Evolutionary conservation across 1,139 yeast species (phyloP).

Genomic region (Nakaseomyces uthaithaninus): DNA sequence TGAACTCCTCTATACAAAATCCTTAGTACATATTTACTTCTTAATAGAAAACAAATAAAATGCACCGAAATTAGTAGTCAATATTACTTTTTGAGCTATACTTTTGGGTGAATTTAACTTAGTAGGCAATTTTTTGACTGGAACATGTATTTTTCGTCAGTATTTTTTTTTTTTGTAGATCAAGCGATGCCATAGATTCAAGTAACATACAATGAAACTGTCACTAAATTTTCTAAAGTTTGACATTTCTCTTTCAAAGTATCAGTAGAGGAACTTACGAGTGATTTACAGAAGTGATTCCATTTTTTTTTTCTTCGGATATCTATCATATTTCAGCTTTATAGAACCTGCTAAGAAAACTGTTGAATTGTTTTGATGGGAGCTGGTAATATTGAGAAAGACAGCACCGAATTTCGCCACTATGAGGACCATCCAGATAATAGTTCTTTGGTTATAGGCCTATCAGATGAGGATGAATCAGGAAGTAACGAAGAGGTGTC

Average conservation of each 20-base stretch:
- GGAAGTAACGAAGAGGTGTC: constrained; percentile 6
- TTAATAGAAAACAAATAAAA: no score
- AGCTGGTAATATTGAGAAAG: neutral
- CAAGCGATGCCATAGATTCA: neutral
- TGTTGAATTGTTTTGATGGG: neutral
- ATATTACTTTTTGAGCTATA: no score
- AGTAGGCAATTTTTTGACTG: neutral
- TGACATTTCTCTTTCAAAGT: no score
- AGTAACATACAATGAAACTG: no score
- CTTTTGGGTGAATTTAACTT: no score
- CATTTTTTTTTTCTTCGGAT: neutral
- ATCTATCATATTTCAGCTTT: neutral
- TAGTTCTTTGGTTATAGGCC: constrained; percentile 12
- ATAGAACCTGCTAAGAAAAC: neutral
- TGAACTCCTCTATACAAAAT: constrained; percentile 10
- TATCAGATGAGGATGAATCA: constrained; percentile 11
- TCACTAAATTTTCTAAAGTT: no score
- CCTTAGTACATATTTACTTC: no score
- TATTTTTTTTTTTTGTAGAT: neutral
- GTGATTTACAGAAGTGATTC: neutral
- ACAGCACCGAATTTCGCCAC: neutral
- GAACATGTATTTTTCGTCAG: no score
- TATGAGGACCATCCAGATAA: constrained; percentile 9
- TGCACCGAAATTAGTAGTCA: no score
- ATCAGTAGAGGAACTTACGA: no score